Conservation (phyloP, 1,139 yeast species). For the Hyphopichia fennica region DNA sequence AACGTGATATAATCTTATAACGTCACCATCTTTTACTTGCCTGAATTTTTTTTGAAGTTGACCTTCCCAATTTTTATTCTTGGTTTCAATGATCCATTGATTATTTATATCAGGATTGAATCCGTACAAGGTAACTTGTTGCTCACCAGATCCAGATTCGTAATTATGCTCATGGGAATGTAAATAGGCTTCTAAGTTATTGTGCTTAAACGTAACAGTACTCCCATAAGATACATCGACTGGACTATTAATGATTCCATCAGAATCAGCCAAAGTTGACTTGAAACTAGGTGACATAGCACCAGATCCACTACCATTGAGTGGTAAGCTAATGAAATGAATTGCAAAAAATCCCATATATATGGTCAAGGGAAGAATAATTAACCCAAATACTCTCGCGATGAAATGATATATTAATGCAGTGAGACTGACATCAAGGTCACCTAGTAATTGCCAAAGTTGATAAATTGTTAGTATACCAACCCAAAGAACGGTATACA, state of each 20-base stretch:
- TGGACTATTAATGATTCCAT: conserved; percentile 34
- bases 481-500: conserved; percentile 54
- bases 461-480: conserved; percentile 38
- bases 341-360: conserved; percentile 49
- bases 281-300: conserved; percentile 60
- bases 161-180: conserved; percentile 64
- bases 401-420: conserved; percentile 31
- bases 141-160: conserved; percentile 56
- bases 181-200: conserved; percentile 60
- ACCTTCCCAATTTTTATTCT: conserved; percentile 30
- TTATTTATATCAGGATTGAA: conserved; percentile 54
- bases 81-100: conserved; percentile 65
- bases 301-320: conserved; percentile 52
- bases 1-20: conserved; percentile 62
- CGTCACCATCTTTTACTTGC: conserved; percentile 49
- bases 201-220: conserved; percentile 64
- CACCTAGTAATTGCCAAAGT: conserved; percentile 61
- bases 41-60: conserved; percentile 28
- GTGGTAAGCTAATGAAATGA: conserved; percentile 50
- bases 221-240: conserved; percentile 65
- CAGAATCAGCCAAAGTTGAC: conserved; percentile 45
- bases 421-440: conserved; percentile 39
- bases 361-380: conserved; percentile 49
- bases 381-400: conserved; percentile 31
- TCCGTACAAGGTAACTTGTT: conserved; percentile 67